Conservation (phyloP, 1,284 basidiomycete species). For the Boletus mariae region DNA sequence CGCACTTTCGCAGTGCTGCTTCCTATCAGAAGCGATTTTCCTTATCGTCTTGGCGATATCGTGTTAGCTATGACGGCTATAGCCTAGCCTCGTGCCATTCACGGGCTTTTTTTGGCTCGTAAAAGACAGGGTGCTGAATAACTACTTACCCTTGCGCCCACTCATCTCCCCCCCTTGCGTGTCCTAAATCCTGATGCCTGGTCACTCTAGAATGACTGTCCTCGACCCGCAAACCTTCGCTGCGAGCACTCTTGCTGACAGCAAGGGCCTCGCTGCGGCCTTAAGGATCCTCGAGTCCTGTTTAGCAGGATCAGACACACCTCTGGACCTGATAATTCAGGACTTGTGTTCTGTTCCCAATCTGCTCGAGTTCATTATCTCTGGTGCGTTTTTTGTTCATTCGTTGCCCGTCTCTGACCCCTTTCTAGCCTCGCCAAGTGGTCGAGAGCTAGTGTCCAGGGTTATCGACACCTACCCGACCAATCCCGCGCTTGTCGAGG, state of each 20-base stretch:
- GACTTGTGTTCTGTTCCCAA: slow-evolving; percentile 26
- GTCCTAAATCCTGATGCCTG: neutral
- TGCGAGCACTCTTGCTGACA: slow-evolving; percentile 13
- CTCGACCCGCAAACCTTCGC: slow-evolving; percentile 19
- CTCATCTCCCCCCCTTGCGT: neutral
- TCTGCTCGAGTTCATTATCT: slow-evolving; percentile 31
- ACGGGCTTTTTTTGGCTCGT: neutral
- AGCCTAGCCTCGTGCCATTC: slow-evolving; percentile 4
- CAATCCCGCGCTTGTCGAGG: slow-evolving; percentile 12
- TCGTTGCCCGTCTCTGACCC: neutral
- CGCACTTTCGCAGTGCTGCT: neutral
- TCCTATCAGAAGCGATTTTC: neutral
- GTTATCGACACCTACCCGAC: slow-evolving; percentile 25
- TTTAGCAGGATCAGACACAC: slow-evolving; percentile 24
- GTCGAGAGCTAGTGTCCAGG: slow-evolving; percentile 8
- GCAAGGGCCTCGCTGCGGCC: slow-evolving; percentile 15
- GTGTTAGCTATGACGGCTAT: neutral
- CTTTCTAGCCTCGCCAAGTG: slow-evolving; percentile 16
- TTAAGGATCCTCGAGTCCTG: slow-evolving; percentile 25
- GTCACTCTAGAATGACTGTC: slow-evolving; percentile 4
- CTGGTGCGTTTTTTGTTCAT: slow-evolving; percentile 15
- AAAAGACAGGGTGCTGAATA: neutral
- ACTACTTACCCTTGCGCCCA: neutral
- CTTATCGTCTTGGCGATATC: neutral
- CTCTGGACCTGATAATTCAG: slow-evolving; percentile 29